Evolutionary conservation across 2,329 filamentous ascomycete species (phyloP).

Genomic region (Madurella fahalii): DNA sequence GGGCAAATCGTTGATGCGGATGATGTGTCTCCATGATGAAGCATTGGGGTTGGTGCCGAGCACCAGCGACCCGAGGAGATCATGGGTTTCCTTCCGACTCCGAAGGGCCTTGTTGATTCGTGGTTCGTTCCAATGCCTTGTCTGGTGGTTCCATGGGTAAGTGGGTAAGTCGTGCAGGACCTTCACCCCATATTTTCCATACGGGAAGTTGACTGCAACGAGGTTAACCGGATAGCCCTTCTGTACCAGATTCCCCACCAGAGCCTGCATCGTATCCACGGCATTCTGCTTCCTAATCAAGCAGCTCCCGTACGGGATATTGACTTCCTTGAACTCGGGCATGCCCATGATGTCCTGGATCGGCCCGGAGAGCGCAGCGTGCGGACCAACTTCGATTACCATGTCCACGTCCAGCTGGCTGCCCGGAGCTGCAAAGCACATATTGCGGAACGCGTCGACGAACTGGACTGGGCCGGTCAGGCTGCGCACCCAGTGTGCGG

Average conservation of each 20-base stretch:
- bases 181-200: slow-evolving; percentile 26
- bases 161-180: slow-evolving; percentile 37
- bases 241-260: slow-evolving; percentile 29
- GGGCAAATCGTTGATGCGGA: slow-evolving; percentile 34
- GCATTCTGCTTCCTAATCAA: slow-evolving; percentile 22
- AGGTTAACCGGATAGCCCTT: slow-evolving; percentile 31
- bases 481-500: slow-evolving; percentile 24
- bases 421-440: slow-evolving; percentile 20
- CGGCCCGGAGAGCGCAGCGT: slow-evolving; percentile 34
- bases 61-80: slow-evolving; percentile 36
- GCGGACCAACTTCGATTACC: slow-evolving; percentile 35
- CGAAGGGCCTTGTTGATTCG: slow-evolving; percentile 33
- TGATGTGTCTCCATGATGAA: slow-evolving; percentile 35
- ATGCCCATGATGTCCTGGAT: slow-evolving; percentile 31
- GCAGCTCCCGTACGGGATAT: slow-evolving; percentile 19
- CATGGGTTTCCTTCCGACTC: slow-evolving; percentile 34
- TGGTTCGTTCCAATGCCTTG: slow-evolving; percentile 38
- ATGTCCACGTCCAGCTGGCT: slow-evolving; percentile 24
- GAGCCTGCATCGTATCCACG: slow-evolving; percentile 30
- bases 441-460: slow-evolving; percentile 26
- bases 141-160: slow-evolving; percentile 45
- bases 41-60: slow-evolving; percentile 29
- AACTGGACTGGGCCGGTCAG: slow-evolving; percentile 37
- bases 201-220: slow-evolving; percentile 31
- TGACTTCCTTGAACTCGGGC: slow-evolving; percentile 15